Evolutionary conservation across 768 basidiomycete species (phyloP).

Genomic region (Clitopilus passeckerianus): DNA sequence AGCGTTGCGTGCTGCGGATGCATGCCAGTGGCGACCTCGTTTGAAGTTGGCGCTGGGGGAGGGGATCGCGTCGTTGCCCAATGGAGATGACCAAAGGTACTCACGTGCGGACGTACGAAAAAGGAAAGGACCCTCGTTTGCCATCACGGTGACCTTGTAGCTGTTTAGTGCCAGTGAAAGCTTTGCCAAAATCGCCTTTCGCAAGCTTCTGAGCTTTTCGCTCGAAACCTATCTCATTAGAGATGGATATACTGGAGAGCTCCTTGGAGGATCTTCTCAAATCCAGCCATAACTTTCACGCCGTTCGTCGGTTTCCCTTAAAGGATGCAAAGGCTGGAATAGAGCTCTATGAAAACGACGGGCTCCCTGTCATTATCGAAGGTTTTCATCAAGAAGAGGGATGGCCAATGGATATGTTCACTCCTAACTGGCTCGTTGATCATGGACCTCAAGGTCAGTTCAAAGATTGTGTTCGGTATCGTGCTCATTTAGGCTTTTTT

Average conservation of each 20-base stretch:
- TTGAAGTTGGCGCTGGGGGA: too few relatives aligned
- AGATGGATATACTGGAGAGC: not conserved
- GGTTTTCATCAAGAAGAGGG: slow-evolving; percentile 46
- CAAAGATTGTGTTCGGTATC: not conserved
- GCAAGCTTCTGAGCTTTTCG: not conserved
- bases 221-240: not conserved
- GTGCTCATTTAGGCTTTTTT: slow-evolving; percentile 1
- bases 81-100: too few relatives aligned
- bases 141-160: too few relatives aligned
- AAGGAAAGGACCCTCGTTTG: too few relatives aligned
- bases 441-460: slow-evolving; percentile 23
- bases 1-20: too few relatives aligned
- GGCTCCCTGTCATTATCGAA: slow-evolving; percentile 60
- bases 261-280: not conserved
- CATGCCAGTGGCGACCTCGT: too few relatives aligned
- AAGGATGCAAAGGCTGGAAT: not conserved
- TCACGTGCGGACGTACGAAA: too few relatives aligned
- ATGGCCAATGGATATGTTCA: slow-evolving; percentile 58
- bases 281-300: not conserved
- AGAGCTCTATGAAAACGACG: slow-evolving; percentile 37
- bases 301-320: not conserved
- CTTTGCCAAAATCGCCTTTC: too few relatives aligned
- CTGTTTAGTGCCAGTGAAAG: too few relatives aligned
- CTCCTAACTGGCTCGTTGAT: slow-evolving; percentile 44
- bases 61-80: too few relatives aligned